Base-by-base conservation (phyloP, 176 grass and related monocot genomes). In the Phoenix roebelenii region DNA sequence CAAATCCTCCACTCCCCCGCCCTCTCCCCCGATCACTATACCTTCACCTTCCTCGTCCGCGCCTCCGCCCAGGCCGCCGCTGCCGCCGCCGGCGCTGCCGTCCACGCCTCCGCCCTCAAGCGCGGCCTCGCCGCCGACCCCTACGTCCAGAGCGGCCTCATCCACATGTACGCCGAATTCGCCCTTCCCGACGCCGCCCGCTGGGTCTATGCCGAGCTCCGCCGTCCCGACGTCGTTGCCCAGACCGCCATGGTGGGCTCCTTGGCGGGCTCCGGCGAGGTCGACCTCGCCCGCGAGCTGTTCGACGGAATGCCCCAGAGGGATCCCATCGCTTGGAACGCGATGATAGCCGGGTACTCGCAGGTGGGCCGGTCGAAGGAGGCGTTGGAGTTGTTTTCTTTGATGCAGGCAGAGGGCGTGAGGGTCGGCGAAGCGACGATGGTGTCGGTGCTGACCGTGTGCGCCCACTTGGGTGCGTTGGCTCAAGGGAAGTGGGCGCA, bases 81-180 rank as follows among this genome's bases (percentile, higher is more conserved):
- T 23, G 4, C 20, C 35, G 18, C 25, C 35, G 53, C 54, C 25
- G 77, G 65, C 5, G 51, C 49, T 23, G 75, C 76, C 20, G 80
- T 83, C 25, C 82, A 95, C 54, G 76, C 60, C 15, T 76, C 79
- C 10, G 72, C 78, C 23, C 59, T 85, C 26, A 57, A 76, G 39
- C 57, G 49, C 22, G 85, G 89, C 30, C 77, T 83, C 60, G 82
- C 58, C 28, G 61, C 63, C 3, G 70, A 84, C 76, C 70, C 32
- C n/a, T 79, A 89, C 73, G 85, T 89, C 22, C 82, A 86, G 67
- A 89, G 82, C 70, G 68, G 72, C 3, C 73, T 76, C 50, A 69
- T 95, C 25, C 78, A 81, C 57, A 83, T 95, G 82, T 95, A 95
- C 79, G 82, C 79, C 19, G 77, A 73, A 20, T 60, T 82, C 15